A percentile compares a stretch with the other conserved stretches of the same genome.
Conservation (phyloP, 257 asterid genomes). For the Petrea volubilis region DNA sequence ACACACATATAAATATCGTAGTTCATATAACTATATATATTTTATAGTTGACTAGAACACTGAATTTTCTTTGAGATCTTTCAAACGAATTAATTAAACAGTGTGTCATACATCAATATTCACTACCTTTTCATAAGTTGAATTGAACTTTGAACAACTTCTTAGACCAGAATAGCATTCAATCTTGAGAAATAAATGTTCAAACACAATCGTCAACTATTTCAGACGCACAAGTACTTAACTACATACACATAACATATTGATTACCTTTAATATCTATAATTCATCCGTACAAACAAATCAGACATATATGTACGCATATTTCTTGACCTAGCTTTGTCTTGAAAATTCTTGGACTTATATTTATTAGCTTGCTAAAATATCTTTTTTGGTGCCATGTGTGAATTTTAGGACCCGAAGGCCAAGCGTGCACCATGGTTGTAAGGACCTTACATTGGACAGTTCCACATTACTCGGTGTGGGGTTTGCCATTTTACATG, state of each 20-base stretch:
- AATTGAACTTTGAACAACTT: constrained; percentile 17
- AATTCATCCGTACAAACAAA: not conserved
- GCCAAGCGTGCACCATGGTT: constrained; percentile 79
- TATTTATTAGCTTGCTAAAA: not conserved
- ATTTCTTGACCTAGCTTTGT: no score
- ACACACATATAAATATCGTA: no score
- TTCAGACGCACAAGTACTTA: not conserved
- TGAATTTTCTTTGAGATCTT: not conserved
- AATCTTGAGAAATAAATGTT: not conserved
- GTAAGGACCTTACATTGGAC: constrained; percentile 89
- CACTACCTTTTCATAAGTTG: not conserved
- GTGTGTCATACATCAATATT: not conserved
- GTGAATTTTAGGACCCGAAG: constrained; percentile 54
- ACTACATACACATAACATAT: no score
- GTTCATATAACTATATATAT: not conserved
- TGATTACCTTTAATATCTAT: not conserved
- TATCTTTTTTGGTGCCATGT: not conserved
- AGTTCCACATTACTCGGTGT: constrained; percentile 85
- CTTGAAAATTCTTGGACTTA: not conserved
- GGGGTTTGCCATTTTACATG: constrained; percentile 90
- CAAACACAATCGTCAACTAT: not conserved
- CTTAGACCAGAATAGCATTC: not conserved
- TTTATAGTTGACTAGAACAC: not conserved
- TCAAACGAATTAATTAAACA: not conserved
- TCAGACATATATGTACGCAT: not conserved